A percentile compares a stretch with the other conserved stretches of the same genome.
Conservation (phyloP, 768 basidiomycete genomes). For the Crassisporium funariophilum region DNA sequence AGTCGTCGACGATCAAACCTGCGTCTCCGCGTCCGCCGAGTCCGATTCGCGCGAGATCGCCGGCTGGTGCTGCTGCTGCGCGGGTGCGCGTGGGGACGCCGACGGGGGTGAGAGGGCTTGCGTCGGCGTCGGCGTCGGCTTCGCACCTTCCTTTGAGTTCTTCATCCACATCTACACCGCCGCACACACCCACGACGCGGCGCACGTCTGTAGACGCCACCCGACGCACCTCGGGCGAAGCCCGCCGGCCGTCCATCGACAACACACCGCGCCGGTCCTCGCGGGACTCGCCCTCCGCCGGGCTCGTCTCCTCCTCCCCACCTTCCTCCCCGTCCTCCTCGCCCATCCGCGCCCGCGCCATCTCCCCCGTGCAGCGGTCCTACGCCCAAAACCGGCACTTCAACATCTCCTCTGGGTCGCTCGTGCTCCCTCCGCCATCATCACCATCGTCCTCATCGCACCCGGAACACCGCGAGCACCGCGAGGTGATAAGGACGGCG, state of each 20-base stretch:
- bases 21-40: not conserved
- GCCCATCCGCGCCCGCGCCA: conserved; percentile 45
- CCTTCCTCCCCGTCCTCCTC: conserved; percentile 49
- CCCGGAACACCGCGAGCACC: conserved; percentile 46
- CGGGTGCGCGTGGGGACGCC: not conserved
- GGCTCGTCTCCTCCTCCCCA: conserved; percentile 47
- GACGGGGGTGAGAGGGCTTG: conserved; percentile 34
- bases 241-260: conserved; percentile 37
- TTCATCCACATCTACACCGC: conserved; percentile 10
- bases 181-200: conserved; percentile 31
- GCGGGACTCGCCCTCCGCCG: conserved; percentile 37
- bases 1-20: conserved; percentile 1
- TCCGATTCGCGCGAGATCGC: not conserved
- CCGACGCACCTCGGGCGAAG: not conserved
- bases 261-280: conserved; percentile 30
- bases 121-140: conserved; percentile 52
- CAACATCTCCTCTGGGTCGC: conserved; percentile 62
- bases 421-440: conserved; percentile 29
- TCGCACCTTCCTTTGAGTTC: conserved; percentile 51
- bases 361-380: conserved; percentile 49
- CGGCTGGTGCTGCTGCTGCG: conserved; percentile 2
- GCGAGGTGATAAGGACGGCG: conserved; percentile 70
- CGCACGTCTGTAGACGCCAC: conserved; percentile 29
- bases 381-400: conserved; percentile 57
- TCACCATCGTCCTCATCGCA: conserved; percentile 29